Evolutionary conservation across 371 early-diverging fungal species (phyloP), one percentile per base, ranked within the genome.

Genomic region (Neoconidiobolus thromboides): DNA sequence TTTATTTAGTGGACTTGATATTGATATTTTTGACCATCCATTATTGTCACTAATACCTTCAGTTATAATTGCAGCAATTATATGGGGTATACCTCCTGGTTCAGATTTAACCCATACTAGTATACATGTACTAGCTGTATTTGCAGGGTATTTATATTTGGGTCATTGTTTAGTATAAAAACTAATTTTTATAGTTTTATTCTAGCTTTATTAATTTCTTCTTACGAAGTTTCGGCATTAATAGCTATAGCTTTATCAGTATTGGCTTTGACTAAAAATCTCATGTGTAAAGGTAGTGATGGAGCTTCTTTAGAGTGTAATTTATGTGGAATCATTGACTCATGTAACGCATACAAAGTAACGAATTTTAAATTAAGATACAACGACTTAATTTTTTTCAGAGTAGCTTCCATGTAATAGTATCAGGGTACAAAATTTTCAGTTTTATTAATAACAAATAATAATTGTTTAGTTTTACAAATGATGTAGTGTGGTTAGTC

Each of bases 401-500:
- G 26, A 2, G 15, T 36, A 51, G 38, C 7, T 15, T 37, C 9
- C 49, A n/a, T 4, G 37, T 41, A 1, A 41, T 26, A 40, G 5
- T 51, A 48, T 59, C 48, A 40, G 58, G 58, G 60, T 37, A 37
- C 26, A 55, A 42, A 40, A 14, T 12, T 42, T 51, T 36, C 7
- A 5, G 6, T 51, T 12, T 51, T 12, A 5, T 14, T 14, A 68
- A 79, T 10, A 80, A 82, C 63, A 66, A 72, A 3, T 74, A 71
- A 36, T 74, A 77, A 0, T 60, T 80, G 0, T 71, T 73, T 14
- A 82, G 83, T 0, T 81, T 81, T 47, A 73, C 78, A 1, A 79
- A 74, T 60, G 70, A 75, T 1, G 75, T 83, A 1, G 73, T 75
- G 1, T 84, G 83, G 83, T 67, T 84, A 39, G 76, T 84, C 26